Conservation (phyloP, 2,329 filamentous ascomycete species). For the Hypoxylon rubiginosum region DNA sequence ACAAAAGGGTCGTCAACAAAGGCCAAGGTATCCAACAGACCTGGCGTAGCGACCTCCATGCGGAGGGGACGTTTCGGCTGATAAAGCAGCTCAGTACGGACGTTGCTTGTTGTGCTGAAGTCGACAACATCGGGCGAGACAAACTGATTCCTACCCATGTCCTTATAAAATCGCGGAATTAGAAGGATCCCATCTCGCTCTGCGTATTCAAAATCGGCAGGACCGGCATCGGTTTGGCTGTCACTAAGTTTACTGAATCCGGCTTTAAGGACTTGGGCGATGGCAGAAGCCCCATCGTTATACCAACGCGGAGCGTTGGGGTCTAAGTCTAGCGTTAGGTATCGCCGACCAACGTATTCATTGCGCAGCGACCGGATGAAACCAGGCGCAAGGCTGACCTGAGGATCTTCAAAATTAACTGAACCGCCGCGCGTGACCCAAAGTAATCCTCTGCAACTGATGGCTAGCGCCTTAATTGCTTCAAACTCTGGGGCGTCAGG, state of each 20-base stretch:
- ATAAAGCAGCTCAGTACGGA: background rate
- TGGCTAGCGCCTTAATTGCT: background rate
- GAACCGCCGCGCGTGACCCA: constrained; percentile 1
- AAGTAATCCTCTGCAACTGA: background rate
- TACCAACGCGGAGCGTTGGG: background rate
- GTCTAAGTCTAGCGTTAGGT: background rate
- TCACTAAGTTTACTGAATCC: background rate
- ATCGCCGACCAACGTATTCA: background rate
- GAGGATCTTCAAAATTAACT: background rate
- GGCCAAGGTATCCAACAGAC: constrained; percentile 29
- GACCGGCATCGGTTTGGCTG: background rate
- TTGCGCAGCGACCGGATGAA: background rate
- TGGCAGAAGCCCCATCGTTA: background rate
- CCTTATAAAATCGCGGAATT: background rate
- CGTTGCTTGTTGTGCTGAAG: background rate
- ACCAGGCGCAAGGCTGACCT: background rate
- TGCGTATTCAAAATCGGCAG: background rate
- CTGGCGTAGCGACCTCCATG: constrained; percentile 1
- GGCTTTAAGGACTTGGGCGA: background rate
- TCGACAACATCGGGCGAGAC: background rate
- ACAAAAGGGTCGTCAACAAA: constrained; percentile 53
- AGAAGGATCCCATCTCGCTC: background rate
- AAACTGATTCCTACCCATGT: background rate
- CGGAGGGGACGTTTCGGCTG: background rate
- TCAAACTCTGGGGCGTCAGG: background rate